These are phyloP conservation scores for Suhomyces ambrosiae DNA, from an alignment of 1,139 yeast species.

Conservation along the genomic window DNA sequence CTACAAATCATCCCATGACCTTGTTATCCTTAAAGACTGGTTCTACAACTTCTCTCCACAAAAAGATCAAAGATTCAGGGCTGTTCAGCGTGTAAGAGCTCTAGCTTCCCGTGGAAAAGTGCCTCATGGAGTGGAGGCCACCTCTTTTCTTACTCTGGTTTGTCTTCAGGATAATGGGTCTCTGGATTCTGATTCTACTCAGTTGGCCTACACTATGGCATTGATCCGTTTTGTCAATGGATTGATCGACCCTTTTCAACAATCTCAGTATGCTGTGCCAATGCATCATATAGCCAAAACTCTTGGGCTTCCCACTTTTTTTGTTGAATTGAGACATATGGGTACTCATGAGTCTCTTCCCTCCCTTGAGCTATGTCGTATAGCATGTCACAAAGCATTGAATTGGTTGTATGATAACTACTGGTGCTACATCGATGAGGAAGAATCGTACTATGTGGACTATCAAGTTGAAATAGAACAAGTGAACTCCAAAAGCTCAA, in stretches of 20 bases:
- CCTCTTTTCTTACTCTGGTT: constrained; percentile 62
- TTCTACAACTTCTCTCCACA: constrained; percentile 47
- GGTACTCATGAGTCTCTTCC: constrained; percentile 92
- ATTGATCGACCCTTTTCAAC: constrained; percentile 82
- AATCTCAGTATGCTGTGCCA: constrained; percentile 76
- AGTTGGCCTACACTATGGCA: constrained; percentile 72
- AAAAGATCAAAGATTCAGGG: constrained; percentile 30
- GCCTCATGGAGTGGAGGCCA: constrained; percentile 56
- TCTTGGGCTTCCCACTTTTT: constrained; percentile 71
- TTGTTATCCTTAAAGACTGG: constrained; percentile 56
- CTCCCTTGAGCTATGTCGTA: constrained; percentile 62
- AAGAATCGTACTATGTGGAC: constrained; percentile 27
- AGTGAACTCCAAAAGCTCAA: not conserved
- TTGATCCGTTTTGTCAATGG: constrained; percentile 90
- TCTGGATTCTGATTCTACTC: constrained; percentile 32
- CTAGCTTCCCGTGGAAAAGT: constrained; percentile 41
- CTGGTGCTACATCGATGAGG: constrained; percentile 57
- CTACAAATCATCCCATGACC: constrained; percentile 55
- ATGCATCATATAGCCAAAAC: constrained; percentile 71
- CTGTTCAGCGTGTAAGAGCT: constrained; percentile 50
- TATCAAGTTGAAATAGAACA: constrained; percentile 11
- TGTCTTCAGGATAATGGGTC: constrained; percentile 26
- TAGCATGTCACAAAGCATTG: constrained; percentile 60
- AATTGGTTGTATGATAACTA: constrained; percentile 75
- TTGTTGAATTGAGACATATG: constrained; percentile 88